phyloP scores from a whole-genome alignment of 2,329 filamentous ascomycete species.

The Aureobasidium melanogenum region DNA sequence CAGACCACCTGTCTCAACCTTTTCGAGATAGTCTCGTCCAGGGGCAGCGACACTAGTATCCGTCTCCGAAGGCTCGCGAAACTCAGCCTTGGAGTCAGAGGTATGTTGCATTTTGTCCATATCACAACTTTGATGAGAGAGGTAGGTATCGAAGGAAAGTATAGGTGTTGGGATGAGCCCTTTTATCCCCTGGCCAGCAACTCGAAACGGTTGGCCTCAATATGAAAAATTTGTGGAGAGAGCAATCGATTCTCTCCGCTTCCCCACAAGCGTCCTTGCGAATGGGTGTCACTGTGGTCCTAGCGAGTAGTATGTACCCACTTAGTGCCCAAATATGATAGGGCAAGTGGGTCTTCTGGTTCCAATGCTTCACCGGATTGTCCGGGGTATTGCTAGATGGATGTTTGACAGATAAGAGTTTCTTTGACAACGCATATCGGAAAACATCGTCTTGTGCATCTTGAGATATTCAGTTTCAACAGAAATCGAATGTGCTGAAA shows the following conservation, averaged over 20 bases:
- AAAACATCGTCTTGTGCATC: background rate
- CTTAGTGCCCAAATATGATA: background rate
- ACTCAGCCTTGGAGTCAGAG: background rate
- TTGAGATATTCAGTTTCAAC: background rate
- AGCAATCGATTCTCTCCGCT: slow-evolving; percentile 6
- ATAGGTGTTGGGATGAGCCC: background rate
- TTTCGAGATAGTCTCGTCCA: background rate
- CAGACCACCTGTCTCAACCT: background rate
- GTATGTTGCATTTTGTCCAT: background rate
- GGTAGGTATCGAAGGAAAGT: background rate
- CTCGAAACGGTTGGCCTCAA: slow-evolving; percentile 11
- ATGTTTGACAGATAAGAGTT: background rate
- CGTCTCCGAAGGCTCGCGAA: background rate
- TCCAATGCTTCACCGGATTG: background rate
- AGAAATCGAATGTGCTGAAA: background rate
- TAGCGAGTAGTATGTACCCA: background rate
- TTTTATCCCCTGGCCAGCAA: slow-evolving; percentile 4
- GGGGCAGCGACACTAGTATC: background rate
- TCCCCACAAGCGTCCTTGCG: slow-evolving; percentile 1
- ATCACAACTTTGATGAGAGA: background rate
- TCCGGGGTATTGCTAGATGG: background rate
- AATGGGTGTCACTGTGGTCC: background rate
- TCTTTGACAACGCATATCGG: background rate
- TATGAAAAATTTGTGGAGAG: slow-evolving; percentile 6
- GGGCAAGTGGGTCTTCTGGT: background rate